These are phyloP conservation scores for Diospyros lotus DNA, from an alignment of 148 eudicot species.

Conservation along the genomic window DNA sequence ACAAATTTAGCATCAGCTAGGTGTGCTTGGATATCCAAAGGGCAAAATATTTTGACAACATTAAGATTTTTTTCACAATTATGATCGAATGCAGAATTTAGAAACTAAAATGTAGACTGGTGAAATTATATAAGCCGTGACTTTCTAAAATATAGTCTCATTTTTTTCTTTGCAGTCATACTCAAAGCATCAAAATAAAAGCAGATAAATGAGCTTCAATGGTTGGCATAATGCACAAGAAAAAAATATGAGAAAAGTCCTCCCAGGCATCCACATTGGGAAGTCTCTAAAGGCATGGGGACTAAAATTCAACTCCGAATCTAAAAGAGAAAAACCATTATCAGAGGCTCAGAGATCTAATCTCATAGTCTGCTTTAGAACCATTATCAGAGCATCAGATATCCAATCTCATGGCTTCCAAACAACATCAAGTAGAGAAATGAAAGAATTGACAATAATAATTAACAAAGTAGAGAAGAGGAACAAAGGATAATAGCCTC, in stretches of 20 bases:
- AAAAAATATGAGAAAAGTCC: too few species aligned
- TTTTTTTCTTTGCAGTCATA: background rate
- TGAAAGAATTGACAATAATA: too few species aligned
- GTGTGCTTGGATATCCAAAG: background rate
- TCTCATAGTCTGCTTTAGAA: too few species aligned
- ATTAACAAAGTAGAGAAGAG: too few species aligned
- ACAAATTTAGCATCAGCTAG: background rate
- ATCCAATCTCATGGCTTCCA: too few species aligned
- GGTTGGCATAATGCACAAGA: too few species aligned
- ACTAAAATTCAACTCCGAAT: background rate
- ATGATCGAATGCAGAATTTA: slow-evolving; percentile 4
- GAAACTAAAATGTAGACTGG: background rate
- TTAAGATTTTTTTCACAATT: background rate
- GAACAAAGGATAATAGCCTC: too few species aligned
- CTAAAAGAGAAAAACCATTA: too few species aligned
- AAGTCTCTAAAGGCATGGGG: background rate
- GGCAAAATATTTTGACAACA: slow-evolving; percentile 1
- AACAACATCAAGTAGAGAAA: too few species aligned
- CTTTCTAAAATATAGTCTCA: background rate
- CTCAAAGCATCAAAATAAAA: background rate
- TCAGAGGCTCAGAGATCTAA: too few species aligned
- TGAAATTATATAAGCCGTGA: background rate
- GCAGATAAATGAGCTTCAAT: too few species aligned
- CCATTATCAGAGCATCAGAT: too few species aligned
- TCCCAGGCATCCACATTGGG: background rate